These are phyloP conservation scores for Flaveria sonorensis DNA, from an alignment of 129 eudicot species.

Conservation along the genomic window DNA sequence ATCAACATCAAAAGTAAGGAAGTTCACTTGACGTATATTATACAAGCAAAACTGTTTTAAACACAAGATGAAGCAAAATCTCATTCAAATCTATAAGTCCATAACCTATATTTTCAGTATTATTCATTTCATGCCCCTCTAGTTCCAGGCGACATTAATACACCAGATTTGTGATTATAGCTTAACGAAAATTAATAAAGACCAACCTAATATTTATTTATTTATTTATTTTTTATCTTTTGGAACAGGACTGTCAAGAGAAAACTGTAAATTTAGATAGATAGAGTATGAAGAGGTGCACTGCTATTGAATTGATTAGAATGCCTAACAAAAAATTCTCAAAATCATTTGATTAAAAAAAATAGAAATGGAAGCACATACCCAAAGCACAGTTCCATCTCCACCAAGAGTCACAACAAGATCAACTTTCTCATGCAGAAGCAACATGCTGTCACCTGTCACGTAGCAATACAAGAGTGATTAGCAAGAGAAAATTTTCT, in stretches of 20 bases:
- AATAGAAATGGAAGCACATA: conserved; percentile 43
- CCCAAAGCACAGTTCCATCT: conserved; percentile 99
- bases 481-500: conserved; percentile 16
- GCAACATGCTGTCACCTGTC: conserved; percentile 66
- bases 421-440: conserved; percentile 85
- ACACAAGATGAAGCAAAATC: neutral
- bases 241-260: neutral
- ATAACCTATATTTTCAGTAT: neutral
- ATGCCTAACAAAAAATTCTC: neutral
- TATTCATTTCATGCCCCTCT: neutral
- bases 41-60: neutral
- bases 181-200: neutral
- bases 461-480: conserved; percentile 24
- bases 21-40: conserved; percentile 7
- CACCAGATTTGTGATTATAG: too few relatives aligned
- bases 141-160: too few relatives aligned
- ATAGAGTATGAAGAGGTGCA: neutral
- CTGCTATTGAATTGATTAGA: neutral
- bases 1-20: neutral
- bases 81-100: neutral
- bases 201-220: neutral
- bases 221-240: neutral
- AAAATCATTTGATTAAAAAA: conserved; percentile 4
- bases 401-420: conserved; percentile 98
- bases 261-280: conserved; percentile 10